phyloP scores from a whole-genome alignment of 805 yeast genomes.

The Debaryomyces tyrocola region DNA sequence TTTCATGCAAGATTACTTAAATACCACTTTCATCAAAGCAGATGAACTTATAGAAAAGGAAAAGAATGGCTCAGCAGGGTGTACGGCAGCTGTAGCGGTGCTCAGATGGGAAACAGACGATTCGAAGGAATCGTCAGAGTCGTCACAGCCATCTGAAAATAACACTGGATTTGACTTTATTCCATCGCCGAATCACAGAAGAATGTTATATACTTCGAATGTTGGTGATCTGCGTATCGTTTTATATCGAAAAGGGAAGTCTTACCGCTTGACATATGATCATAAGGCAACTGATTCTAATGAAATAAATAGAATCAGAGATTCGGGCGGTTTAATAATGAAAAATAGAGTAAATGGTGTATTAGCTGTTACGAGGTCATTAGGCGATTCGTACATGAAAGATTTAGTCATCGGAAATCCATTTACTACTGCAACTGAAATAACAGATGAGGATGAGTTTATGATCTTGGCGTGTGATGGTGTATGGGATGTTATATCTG shows the following conservation, averaged over 20 bases:
- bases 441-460: constrained; percentile 67
- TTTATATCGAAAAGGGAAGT: constrained; percentile 69
- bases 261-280: constrained; percentile 83
- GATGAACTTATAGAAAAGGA: constrained; percentile 65
- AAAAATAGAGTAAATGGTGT: constrained; percentile 94
- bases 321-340: constrained; percentile 83
- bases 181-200: constrained; percentile 50
- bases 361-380: constrained; percentile 88
- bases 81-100: constrained; percentile 94
- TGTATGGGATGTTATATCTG: constrained; percentile 91
- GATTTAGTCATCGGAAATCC: constrained; percentile 87
- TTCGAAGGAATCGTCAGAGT: constrained; percentile 2
- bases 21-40: constrained; percentile 69
- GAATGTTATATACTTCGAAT: constrained; percentile 89
- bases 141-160: neutral
- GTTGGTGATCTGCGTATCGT: constrained; percentile 93
- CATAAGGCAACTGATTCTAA: constrained; percentile 85
- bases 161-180: constrained; percentile 46
- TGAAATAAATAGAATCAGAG: constrained; percentile 74
- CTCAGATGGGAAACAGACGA: constrained; percentile 70
- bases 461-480: constrained; percentile 95
- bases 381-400: constrained; percentile 93
- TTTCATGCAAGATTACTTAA: constrained; percentile 66
- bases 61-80: constrained; percentile 75
- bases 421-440: constrained; percentile 83